Conservation (phyloP, 257 asterid genomes). For the Cinchona pubescens region DNA sequence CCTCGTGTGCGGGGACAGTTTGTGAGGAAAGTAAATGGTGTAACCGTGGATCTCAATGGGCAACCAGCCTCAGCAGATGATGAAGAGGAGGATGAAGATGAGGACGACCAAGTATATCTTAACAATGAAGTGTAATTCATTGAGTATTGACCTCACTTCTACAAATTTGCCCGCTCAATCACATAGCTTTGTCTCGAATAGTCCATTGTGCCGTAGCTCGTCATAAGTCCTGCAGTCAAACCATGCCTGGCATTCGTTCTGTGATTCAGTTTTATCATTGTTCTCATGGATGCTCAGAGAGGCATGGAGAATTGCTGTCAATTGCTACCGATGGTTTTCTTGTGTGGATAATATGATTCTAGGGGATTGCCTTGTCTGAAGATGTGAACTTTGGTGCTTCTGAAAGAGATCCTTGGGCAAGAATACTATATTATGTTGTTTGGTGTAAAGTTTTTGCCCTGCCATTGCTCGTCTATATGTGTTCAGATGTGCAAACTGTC, state of each 20-base stretch:
- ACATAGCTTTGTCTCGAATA: too few species aligned
- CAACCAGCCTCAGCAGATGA: slow-evolving; percentile 66
- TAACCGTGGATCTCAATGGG: slow-evolving; percentile 76
- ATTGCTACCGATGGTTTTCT: not conserved
- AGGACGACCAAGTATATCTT: slow-evolving; percentile 27
- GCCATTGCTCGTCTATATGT: slow-evolving; percentile 7
- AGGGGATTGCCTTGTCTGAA: not conserved
- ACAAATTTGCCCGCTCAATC: too few species aligned
- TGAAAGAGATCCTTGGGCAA: not conserved
- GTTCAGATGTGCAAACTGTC: slow-evolving; percentile 1
- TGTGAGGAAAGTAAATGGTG: slow-evolving; percentile 80
- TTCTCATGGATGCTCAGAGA: not conserved
- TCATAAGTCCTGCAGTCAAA: too few species aligned
- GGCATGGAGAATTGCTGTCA: not conserved
- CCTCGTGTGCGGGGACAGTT: slow-evolving; percentile 94
- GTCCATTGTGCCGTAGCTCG: too few species aligned
- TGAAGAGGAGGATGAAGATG: slow-evolving; percentile 37
- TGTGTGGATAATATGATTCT: not conserved
- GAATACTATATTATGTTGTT: not conserved
- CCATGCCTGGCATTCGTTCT: too few species aligned
- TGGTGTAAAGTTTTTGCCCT: not conserved
- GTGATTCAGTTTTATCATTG: not conserved
- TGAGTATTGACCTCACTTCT: too few species aligned
- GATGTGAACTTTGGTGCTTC: not conserved
- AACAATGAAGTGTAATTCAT: too few species aligned